Evolutionary conservation across 257 asterid species (phyloP).

Genomic region (Echium plantagineum): DNA sequence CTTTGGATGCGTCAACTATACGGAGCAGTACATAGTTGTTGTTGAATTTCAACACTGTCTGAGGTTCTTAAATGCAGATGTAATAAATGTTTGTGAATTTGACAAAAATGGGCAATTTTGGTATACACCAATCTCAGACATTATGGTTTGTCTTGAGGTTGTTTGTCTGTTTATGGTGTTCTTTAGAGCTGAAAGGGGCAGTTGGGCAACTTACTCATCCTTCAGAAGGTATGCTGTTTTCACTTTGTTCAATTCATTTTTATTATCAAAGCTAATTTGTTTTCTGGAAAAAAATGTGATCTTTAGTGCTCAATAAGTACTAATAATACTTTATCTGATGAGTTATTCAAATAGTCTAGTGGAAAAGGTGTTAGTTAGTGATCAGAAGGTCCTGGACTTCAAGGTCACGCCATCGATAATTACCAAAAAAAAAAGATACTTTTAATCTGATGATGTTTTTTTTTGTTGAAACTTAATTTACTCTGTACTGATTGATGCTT

Average conservation of each 20-base stretch:
- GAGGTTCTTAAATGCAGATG: conserved; percentile 8
- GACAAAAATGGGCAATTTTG: conserved; percentile 21
- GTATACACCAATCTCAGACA: conserved; percentile 19
- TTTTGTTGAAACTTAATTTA: too few relatives aligned
- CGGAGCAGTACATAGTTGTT: neutral
- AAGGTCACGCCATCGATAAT: too few relatives aligned
- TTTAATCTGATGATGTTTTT: too few relatives aligned
- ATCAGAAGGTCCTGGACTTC: too few relatives aligned
- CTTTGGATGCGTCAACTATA: too few relatives aligned
- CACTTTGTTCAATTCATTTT: neutral
- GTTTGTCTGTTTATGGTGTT: conserved; percentile 43
- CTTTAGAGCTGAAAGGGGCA: conserved; percentile 35
- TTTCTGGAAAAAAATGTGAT: neutral
- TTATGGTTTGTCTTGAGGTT: conserved; percentile 27
- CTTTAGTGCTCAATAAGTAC: neutral
- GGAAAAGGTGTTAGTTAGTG: too few relatives aligned
- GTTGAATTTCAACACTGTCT: neutral
- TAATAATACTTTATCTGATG: too few relatives aligned
- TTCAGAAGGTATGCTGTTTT: conserved; percentile 47
- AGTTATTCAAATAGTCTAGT: too few relatives aligned
- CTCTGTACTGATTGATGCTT: too few relatives aligned
- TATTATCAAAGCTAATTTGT: neutral
- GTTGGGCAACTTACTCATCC: conserved; percentile 56
- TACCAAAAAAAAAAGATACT: too few relatives aligned
- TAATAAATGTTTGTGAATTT: conserved; percentile 16